Evolutionary conservation across 2,329 filamentous ascomycete species (phyloP), one percentile per base, ranked within the genome.

Genomic region (Chaetomiaceae sp.): DNA sequence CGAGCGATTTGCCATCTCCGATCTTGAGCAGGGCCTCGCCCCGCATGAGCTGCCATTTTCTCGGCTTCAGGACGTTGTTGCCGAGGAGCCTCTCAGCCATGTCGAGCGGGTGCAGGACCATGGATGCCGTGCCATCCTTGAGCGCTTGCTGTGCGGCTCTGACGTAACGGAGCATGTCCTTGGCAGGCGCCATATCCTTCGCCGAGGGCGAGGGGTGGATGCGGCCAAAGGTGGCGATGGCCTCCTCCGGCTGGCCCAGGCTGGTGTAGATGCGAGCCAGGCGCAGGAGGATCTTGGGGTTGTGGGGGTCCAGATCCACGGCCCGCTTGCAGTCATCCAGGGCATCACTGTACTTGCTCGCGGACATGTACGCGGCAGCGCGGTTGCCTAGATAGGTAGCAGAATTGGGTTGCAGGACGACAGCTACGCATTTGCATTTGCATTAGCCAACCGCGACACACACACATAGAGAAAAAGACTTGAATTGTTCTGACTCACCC

Each of bases 341-440:
- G 14, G 93, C 93, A 56, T 86, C 78, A 51, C 79, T 73, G 66
- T 86, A 96, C 63, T 86, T 83, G 60, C 85, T 85, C 53, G 89
- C 88, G 47, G 89, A 89, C 77, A 99, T 96, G 73, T 88, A 89
- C 31, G 93, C 93, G 25, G 93, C 93, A 34, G 93, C 91, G 63
- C 93, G 86, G 76, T 99, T 99, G 68, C 89, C 92, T 58, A 95
- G 80, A 70, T 95, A 97, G 40, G 90, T 95, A 31, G 91, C 76
- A 45, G 91, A 95, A 62, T 84, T 78, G 48, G 91, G 91, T 63
- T 92, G 85, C 56, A 92, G 80, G 61, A 93, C 87, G 63, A 99
- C 87, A 55, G 93, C 93, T 96, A 66, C n/a, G 42, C 42, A 44
- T 45, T 58, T n/a, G 42, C 42, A 44, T 45, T 58, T 40, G 41